Conservation (phyloP, 2,329 filamentous ascomycete species). For the Aspergillus bombycis region DNA sequence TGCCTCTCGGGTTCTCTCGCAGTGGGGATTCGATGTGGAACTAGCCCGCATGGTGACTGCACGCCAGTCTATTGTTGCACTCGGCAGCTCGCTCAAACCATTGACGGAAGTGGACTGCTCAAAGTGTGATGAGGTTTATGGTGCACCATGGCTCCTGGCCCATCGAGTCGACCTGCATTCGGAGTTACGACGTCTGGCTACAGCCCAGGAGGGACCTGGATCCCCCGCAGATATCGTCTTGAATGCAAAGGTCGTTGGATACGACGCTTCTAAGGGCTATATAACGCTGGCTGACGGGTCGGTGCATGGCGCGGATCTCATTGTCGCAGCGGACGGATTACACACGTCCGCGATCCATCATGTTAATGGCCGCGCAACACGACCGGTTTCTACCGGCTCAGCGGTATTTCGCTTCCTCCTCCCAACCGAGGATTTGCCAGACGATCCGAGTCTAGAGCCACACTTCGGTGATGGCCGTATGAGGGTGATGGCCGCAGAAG, state of each 20-base stretch:
- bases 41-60: neutral
- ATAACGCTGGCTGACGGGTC: neutral
- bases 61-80: neutral
- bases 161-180: neutral
- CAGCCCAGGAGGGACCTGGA: neutral
- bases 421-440: neutral
- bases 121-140: neutral
- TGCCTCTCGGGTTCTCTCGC: conserved; percentile 25
- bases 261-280: neutral
- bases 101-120: neutral
- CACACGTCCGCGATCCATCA: neutral
- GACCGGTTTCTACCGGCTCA: neutral
- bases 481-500: neutral
- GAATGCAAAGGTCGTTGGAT: neutral
- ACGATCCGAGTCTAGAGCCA: neutral
- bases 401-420: neutral
- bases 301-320: neutral
- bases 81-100: neutral
- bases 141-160: neutral
- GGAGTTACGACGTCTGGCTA: neutral
- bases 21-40: conserved; percentile 29
- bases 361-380: neutral
- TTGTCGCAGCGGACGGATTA: neutral
- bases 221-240: neutral
- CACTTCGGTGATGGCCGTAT: neutral